A percentile compares a stretch with the other conserved stretches of the same genome.
Evolutionary conservation across 495 filamentous ascomycete genomes (phyloP).

Genomic region (Talaromyces trachyspermus): DNA sequence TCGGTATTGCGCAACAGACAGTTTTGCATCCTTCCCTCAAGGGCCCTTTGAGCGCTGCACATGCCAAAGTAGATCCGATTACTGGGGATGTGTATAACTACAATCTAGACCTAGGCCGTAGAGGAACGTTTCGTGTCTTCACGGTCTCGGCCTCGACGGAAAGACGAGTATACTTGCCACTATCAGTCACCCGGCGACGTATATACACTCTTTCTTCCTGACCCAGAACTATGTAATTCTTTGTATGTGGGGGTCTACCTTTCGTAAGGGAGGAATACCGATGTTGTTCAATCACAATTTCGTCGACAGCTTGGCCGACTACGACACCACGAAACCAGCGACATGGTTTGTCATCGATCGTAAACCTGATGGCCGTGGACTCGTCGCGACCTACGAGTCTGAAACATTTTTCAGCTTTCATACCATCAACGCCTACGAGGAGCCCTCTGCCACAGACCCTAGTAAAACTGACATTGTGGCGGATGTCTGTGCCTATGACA

Average conservation of each 20-base stretch:
- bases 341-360: conserved; percentile 68
- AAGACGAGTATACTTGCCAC: conserved; percentile 64
- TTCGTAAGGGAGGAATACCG: conserved; percentile 35
- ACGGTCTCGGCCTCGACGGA: conserved; percentile 50
- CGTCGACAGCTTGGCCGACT: conserved; percentile 45
- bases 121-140: conserved; percentile 59
- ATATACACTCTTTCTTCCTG: conserved; percentile 69
- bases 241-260: conserved; percentile 54
- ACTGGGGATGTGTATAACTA: conserved; percentile 76
- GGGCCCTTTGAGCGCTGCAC: conserved; percentile 56
- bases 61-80: conserved; percentile 59
- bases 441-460: conserved; percentile 29
- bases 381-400: conserved; percentile 52
- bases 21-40: conserved; percentile 57
- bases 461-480: conserved; percentile 44
- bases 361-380: conserved; percentile 33
- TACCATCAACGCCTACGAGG: conserved; percentile 66
- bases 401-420: conserved; percentile 69
- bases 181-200: conserved; percentile 49
- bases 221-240: conserved; percentile 59
- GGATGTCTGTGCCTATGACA: conserved; percentile 50
- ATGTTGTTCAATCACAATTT: conserved; percentile 52
- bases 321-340: conserved; percentile 40
- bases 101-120: conserved; percentile 49
- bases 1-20: conserved; percentile 49